A percentile compares a stretch with the other conserved stretches of the same genome.
Evolutionary conservation across 2,329 filamentous ascomycete genomes (phyloP).

Genomic region (Cadophora luteo-olivacea): DNA sequence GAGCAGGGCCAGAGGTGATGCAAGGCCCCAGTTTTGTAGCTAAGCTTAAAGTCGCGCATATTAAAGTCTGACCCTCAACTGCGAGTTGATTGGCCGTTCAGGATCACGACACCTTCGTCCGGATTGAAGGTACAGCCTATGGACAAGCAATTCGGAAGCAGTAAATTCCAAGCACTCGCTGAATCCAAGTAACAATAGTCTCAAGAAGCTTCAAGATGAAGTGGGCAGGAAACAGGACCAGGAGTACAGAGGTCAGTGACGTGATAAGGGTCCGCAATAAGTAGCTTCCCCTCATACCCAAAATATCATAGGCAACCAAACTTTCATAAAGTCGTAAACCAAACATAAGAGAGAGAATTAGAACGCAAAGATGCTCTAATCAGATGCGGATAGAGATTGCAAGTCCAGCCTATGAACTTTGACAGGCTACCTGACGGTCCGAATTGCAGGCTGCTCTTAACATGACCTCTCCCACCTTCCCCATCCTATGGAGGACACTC

Average conservation of each 20-base stretch:
- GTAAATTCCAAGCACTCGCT: background rate
- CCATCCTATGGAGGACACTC: background rate
- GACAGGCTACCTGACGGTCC: background rate
- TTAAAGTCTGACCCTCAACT: background rate
- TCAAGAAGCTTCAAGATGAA: background rate
- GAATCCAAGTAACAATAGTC: background rate
- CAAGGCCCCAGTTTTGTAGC: conserved; percentile 1
- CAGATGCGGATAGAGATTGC: background rate
- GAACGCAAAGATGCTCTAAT: background rate
- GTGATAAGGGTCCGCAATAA: background rate
- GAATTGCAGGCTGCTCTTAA: background rate
- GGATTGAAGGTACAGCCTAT: background rate
- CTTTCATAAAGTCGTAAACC: background rate
- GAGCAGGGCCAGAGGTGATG: background rate
- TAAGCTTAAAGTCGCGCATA: conserved; percentile 2
- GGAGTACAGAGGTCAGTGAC: background rate
- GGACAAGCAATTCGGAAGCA: background rate
- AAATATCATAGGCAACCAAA: conserved; percentile 6
- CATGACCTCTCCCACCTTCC: background rate
- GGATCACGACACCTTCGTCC: background rate
- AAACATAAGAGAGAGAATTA: background rate
- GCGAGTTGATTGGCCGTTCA: background rate
- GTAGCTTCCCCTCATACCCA: background rate
- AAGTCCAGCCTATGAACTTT: background rate
- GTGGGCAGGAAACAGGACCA: too few species aligned